These are phyloP conservation scores for Brassica incana DNA, from an alignment of 345 rosid genomes.

Conservation along the genomic window DNA sequence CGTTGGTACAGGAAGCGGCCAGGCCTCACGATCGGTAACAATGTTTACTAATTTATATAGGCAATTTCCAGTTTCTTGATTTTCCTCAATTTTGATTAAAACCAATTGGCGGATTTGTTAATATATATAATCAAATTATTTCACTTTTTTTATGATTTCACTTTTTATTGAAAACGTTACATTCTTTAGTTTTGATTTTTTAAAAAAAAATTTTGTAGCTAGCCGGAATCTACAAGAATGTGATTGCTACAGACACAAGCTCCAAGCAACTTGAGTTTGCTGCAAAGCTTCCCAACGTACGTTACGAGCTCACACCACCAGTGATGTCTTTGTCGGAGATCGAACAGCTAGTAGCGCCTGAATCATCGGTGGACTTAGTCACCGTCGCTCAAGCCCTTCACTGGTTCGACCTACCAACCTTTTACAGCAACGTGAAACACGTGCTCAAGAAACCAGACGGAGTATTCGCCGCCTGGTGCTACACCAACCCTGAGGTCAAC, in stretches of 20 bases:
- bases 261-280: slow-evolving; percentile 64
- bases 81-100: not conserved
- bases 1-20: slow-evolving; percentile 86
- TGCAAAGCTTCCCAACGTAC: slow-evolving; percentile 54
- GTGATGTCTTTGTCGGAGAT: slow-evolving; percentile 47
- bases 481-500: slow-evolving; percentile 63
- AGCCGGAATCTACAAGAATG: slow-evolving; percentile 63
- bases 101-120: not conserved
- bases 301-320: slow-evolving; percentile 61
- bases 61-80: not conserved
- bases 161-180: not conserved
- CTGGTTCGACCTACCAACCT: slow-evolving; percentile 63
- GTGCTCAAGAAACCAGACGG: slow-evolving; percentile 78
- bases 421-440: slow-evolving; percentile 61
- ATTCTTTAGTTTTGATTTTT: not conserved
- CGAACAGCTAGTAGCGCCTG: slow-evolving; percentile 40
- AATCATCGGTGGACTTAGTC: slow-evolving; percentile 61
- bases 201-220: slow-evolving; percentile 39
- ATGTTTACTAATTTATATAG: not conserved
- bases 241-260: slow-evolving; percentile 85
- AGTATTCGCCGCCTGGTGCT: slow-evolving; percentile 83
- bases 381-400: slow-evolving; percentile 81
- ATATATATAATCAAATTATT: not conserved
- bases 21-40: slow-evolving; percentile 68
- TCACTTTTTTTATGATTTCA: not conserved